phyloP scores from a whole-genome alignment of 306 rosid species.

The Echinosophora koreensis region DNA sequence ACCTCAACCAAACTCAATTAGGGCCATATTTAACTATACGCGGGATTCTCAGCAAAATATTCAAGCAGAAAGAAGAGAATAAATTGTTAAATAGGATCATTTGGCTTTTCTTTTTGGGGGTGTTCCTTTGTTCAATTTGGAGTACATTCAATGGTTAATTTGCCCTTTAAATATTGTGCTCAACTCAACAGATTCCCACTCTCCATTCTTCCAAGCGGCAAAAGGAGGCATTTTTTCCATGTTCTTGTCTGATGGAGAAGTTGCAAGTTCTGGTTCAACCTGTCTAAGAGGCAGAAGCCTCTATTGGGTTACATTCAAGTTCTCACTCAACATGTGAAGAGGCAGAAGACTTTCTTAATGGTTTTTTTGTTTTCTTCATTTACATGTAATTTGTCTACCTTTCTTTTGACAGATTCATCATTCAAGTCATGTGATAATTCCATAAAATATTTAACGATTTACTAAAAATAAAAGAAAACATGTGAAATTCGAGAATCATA shows the following conservation, averaged over 20 bases:
- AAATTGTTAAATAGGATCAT: neutral
- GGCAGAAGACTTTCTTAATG: neutral
- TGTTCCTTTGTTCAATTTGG: neutral
- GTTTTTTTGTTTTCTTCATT: neutral
- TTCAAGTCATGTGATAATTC: neutral
- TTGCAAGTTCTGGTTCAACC: neutral
- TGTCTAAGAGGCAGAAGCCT: neutral
- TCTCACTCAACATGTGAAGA: neutral
- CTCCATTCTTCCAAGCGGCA: neutral
- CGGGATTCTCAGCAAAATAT: conserved; percentile 12
- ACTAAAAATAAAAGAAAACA: neutral
- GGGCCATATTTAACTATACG: neutral
- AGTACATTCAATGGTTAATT: neutral
- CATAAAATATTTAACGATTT: neutral
- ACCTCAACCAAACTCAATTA: neutral
- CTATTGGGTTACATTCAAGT: neutral
- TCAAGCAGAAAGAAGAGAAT: neutral
- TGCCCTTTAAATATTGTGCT: neutral
- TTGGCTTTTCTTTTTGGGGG: neutral
- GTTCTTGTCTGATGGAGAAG: neutral
- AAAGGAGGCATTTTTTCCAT: neutral
- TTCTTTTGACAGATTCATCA: neutral
- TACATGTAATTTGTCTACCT: neutral
- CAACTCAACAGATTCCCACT: neutral
- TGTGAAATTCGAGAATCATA: neutral